Base-by-base conservation (phyloP, 106 monocot species). In the Apostasia ramifera region DNA sequence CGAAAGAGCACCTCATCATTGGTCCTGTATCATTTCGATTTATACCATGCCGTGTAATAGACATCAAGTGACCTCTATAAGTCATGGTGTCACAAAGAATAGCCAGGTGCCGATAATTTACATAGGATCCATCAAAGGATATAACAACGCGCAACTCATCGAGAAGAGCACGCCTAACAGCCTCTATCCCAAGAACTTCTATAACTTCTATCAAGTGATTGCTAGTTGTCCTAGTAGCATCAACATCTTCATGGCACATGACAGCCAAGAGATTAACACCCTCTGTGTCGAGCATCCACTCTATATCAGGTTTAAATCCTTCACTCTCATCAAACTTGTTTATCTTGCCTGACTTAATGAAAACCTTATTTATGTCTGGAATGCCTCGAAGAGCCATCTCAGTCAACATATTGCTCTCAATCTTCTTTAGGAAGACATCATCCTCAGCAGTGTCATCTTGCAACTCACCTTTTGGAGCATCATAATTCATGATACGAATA, bases 151-250 rank as follows among this genome's bases (percentile, higher is more conserved):
- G 82, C 60, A 98, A 57, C 62, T 98, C 98, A 72, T 98, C 98
- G n/a, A 98, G 78, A 51, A 98, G 87, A 49, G 98, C 45, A 56
- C 85, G 82, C 4, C 98, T 84, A 8, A 98, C 93, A 64, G 98
- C 98, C 74, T 98, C 98, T 39, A 98, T 98, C 63, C 98, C 98
- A 67, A 98, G 79, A 67, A 98, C 98, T 79, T 98, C 93, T 57
- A 98, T 98, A 2, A 98, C 93, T 78, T 98, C 98, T 69, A 98
- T 98, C 77, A 98, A 74, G 71, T 98, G 98, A 60, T 98, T 98
- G 70, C 98, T 98, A 48, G 98, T 98, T 7, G 98, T 98, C 68
- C 94, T 81, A 3, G 82, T 84, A 2, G 90, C 77, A 76, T 94
- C 94, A 68, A 94, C 90, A 78, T 90, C 87, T 61, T 90, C 90